Percentiles rank a stretch among this genome's conserved stretches.
Evolutionary conservation across 225 moss, liverwort and hornwort genomes (phyloP).

Genomic region (Polytrichum formosum): DNA sequence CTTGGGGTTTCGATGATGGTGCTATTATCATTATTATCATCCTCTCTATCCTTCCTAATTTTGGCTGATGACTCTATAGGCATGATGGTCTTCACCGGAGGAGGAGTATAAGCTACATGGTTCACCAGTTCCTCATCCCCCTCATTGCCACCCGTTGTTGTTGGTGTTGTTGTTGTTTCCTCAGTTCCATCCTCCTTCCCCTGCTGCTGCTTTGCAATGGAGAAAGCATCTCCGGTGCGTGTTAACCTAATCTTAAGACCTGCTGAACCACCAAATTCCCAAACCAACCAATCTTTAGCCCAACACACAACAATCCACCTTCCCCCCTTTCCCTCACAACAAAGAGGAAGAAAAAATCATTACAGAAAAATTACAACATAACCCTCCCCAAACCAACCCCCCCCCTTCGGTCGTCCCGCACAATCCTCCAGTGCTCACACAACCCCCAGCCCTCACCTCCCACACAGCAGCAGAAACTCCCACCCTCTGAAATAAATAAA

Average conservation of each 20-base stretch:
- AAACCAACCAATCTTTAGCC: no score
- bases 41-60: conserved; percentile 34
- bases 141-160: conserved; percentile 11
- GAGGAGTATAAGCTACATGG: not conserved
- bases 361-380: no score
- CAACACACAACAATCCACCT: no score
- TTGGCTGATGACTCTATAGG: conserved; percentile 9
- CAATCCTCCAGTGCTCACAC: no score
- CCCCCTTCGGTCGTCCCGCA: no score
- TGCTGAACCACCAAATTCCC: conserved; percentile 4
- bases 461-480: no score
- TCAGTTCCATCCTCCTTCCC: conserved; percentile 23
- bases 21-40: conserved; percentile 10
- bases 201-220: conserved; percentile 28
- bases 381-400: no score
- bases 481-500: no score
- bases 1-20: conserved; percentile 22
- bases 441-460: no score
- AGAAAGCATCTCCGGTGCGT: conserved; percentile 48
- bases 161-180: conserved; percentile 7
- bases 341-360: no score
- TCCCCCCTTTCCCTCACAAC: no score
- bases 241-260: conserved; percentile 50
- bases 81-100: conserved; percentile 4
- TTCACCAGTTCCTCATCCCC: conserved; percentile 32